A percentile compares a stretch with the other conserved stretches of the same genome.
Conservation (phyloP, 1,139 yeast species). For the Lodderomyces oxycetoniae region DNA sequence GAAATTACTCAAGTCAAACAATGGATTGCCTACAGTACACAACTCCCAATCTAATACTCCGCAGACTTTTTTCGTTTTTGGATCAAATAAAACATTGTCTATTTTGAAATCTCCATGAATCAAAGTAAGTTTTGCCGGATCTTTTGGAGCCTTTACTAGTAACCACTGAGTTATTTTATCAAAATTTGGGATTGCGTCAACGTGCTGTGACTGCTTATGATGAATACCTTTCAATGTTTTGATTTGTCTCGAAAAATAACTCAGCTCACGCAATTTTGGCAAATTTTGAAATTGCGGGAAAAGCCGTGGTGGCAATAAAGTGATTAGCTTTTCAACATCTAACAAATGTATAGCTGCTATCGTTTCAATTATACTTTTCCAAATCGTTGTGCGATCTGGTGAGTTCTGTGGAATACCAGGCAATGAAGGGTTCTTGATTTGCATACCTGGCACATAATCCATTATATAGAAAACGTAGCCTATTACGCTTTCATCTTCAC, state of each 20-base stretch:
- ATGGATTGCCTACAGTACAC: slow-evolving; percentile 64
- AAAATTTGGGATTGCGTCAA: slow-evolving; percentile 50
- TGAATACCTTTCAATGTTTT: slow-evolving; percentile 47
- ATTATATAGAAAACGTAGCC: slow-evolving; percentile 55
- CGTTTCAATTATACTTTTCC: slow-evolving; percentile 52
- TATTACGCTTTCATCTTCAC: slow-evolving; percentile 48
- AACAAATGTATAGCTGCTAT: slow-evolving; percentile 50
- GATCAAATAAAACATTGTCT: slow-evolving; percentile 56
- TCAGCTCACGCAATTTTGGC: slow-evolving; percentile 19
- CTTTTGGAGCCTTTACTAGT: slow-evolving; percentile 39
- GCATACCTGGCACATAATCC: slow-evolving; percentile 58
- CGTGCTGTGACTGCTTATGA: slow-evolving; percentile 45
- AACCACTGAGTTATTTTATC: slow-evolving; percentile 43
- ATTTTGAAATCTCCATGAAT: slow-evolving; percentile 70
- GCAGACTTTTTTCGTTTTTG: slow-evolving; percentile 43
- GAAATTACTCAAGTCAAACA: slow-evolving; percentile 59
- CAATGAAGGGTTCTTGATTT: slow-evolving; percentile 54
- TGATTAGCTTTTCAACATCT: slow-evolving; percentile 43
- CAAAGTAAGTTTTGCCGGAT: slow-evolving; percentile 43
- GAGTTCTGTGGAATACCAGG: slow-evolving; percentile 25
- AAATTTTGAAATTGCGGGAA: slow-evolving; percentile 43
- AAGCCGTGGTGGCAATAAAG: slow-evolving; percentile 40
- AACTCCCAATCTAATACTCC: slow-evolving; percentile 69
- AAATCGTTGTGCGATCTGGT: slow-evolving; percentile 26
- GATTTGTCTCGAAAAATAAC: slow-evolving; percentile 55